These are phyloP conservation scores for Agastache rugosa DNA, from an alignment of 257 asterid species.

Conservation along the genomic window DNA sequence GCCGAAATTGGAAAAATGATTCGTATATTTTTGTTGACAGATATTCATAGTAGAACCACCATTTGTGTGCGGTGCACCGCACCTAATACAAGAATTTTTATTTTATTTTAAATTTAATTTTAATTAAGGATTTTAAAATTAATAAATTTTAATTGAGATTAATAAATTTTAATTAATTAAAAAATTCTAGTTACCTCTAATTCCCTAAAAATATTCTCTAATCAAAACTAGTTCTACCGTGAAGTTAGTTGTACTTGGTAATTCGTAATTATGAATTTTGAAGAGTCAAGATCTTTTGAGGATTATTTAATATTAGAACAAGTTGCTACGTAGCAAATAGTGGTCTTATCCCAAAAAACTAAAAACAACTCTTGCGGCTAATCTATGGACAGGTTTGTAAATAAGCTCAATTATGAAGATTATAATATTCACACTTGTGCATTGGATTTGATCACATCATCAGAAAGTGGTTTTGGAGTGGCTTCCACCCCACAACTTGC, in stretches of 20 bases:
- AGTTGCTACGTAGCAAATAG: neutral
- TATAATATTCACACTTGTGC: slow-evolving; percentile 21
- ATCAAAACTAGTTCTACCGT: too few species aligned
- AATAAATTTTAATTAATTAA: too few species aligned
- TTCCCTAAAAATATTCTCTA: too few species aligned
- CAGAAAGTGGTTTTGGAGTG: slow-evolving; percentile 40
- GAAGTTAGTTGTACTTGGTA: too few species aligned
- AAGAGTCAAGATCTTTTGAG: neutral
- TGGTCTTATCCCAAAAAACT: slow-evolving; percentile 14
- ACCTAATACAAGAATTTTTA: too few species aligned
- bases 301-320: neutral
- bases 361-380: slow-evolving; percentile 32
- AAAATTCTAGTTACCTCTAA: too few species aligned
- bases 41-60: neutral
- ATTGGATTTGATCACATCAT: slow-evolving; percentile 45
- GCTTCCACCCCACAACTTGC: slow-evolving; percentile 51
- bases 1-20: neutral
- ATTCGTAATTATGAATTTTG: neutral
- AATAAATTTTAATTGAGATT: too few species aligned
- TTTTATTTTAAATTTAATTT: too few species aligned
- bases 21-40: neutral
- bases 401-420: slow-evolving; percentile 25
- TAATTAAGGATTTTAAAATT: too few species aligned
- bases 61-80: too few species aligned
- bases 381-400: slow-evolving; percentile 33